Evolutionary conservation across 352 stramenopile species (phyloP).

Genomic region (Phytophthora kernoviae): DNA sequence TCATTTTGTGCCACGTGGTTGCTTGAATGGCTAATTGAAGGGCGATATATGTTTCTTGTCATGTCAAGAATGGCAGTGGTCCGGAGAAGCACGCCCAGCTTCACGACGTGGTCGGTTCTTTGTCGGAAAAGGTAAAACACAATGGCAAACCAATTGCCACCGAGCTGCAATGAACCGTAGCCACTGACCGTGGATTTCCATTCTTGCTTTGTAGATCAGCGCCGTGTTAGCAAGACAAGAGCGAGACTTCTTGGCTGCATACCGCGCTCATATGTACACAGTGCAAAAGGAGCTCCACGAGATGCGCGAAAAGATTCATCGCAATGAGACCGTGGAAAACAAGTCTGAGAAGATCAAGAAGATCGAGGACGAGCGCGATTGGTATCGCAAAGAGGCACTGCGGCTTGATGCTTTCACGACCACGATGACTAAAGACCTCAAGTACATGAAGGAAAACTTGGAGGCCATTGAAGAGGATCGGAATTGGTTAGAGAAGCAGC

Average conservation of each 20-base stretch:
- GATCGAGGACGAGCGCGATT: slow-evolving; percentile 94
- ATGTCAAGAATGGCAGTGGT: slow-evolving; percentile 76
- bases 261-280: slow-evolving; percentile 96
- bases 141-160: no score
- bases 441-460: slow-evolving; percentile 93
- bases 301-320: slow-evolving; percentile 88
- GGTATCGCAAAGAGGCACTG: slow-evolving; percentile 92
- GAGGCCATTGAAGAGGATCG: slow-evolving; percentile 91
- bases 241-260: slow-evolving; percentile 92
- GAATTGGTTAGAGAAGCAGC: slow-evolving; percentile 92
- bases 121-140: slow-evolving; percentile 76
- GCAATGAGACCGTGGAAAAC: slow-evolving; percentile 89
- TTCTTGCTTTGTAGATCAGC: slow-evolving; percentile 53
- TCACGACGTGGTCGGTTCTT: slow-evolving; percentile 75
- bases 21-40: background rate
- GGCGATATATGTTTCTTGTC: background rate
- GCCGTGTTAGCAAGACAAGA: slow-evolving; percentile 91
- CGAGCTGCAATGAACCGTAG: background rate
- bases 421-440: slow-evolving; percentile 92
- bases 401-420: slow-evolving; percentile 91
- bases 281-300: slow-evolving; percentile 95
- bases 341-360: slow-evolving; percentile 92
- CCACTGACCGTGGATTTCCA: background rate
- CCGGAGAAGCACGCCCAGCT: slow-evolving; percentile 82
- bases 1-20: background rate